phyloP scores from a whole-genome alignment of 2,329 filamentous ascomycete genomes.

The Aureobasidium sp. region DNA sequence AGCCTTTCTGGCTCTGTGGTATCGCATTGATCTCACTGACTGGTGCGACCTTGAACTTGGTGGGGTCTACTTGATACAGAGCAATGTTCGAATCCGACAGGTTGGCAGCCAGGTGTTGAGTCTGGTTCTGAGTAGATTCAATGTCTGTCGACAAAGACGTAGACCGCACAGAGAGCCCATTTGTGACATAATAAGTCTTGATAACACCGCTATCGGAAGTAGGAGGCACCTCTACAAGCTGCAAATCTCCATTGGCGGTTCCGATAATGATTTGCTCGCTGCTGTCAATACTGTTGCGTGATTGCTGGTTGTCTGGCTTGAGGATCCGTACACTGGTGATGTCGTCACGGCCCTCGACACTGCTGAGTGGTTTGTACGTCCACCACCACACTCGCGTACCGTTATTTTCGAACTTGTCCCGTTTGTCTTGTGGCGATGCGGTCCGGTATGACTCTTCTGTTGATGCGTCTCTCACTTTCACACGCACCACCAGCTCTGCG shows the following conservation, averaged over 20 bases:
- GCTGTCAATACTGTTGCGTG: conserved; percentile 21
- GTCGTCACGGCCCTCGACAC: conserved; percentile 50
- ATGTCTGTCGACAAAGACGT: conserved; percentile 39
- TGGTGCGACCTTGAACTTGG: conserved; percentile 27
- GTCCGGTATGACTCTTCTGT: conserved; percentile 19
- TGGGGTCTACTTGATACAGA: conserved; percentile 25
- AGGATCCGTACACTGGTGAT: conserved; percentile 52
- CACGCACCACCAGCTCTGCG: conserved; percentile 47
- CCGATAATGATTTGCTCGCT: conserved; percentile 45
- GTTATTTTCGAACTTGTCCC: conserved; percentile 27
- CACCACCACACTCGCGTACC: conserved; percentile 37
- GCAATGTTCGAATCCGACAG: conserved; percentile 39
- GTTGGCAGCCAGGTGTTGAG: conserved; percentile 45
- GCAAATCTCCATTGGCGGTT: conserved; percentile 49
- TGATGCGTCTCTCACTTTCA: conserved; percentile 33
- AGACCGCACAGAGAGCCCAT: conserved; percentile 39
- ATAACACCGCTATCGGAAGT: conserved; percentile 20
- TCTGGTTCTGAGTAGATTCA: conserved; percentile 5
- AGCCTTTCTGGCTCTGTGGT: conserved; percentile 21
- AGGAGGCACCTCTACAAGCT: conserved; percentile 25
- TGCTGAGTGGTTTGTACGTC: conserved; percentile 45
- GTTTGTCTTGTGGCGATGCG: conserved; percentile 21
- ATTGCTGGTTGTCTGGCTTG: conserved; percentile 29
- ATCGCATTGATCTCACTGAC: conserved; percentile 30
- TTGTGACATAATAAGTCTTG: conserved; percentile 39